Evolutionary conservation across 768 basidiomycete species (phyloP).

Genomic region (Rickenella mellea): DNA sequence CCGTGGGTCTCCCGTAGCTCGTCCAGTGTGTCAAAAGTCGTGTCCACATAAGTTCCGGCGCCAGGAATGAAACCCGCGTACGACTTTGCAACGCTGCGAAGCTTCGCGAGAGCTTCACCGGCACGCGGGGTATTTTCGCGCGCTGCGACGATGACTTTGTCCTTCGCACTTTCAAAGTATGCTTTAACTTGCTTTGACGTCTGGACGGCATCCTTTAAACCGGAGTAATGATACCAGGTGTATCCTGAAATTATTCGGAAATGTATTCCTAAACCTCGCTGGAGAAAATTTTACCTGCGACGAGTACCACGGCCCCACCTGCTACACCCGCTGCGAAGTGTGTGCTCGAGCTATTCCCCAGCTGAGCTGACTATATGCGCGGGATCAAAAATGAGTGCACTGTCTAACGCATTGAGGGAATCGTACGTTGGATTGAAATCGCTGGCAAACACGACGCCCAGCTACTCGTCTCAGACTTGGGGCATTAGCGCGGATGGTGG

Average conservation of each 20-base stretch:
- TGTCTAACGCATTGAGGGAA: neutral
- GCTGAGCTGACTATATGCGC: neutral
- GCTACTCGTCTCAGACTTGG: conserved; percentile 11
- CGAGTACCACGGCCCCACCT: conserved; percentile 20
- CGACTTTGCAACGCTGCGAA: conserved; percentile 30
- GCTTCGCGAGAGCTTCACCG: conserved; percentile 23
- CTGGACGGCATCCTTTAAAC: conserved; percentile 26
- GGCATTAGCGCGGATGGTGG: neutral
- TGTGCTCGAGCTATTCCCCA: conserved; percentile 7
- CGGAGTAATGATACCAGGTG: conserved; percentile 31
- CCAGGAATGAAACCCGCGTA: conserved; percentile 31
- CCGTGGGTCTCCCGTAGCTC: conserved; percentile 26
- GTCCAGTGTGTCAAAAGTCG: conserved; percentile 32
- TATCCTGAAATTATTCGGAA: conserved; percentile 20
- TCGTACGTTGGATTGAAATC: conserved; percentile 12
- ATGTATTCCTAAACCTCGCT: neutral
- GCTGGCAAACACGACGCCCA: conserved; percentile 10
- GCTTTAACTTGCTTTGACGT: conserved; percentile 18
- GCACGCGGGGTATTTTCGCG: conserved; percentile 18
- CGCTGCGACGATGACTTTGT: conserved; percentile 7
- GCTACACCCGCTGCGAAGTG: conserved; percentile 19
- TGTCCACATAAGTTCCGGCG: conserved; percentile 27
- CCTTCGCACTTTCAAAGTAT: conserved; percentile 17
- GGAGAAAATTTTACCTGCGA: conserved; percentile 14
- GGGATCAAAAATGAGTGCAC: neutral